Conservation (phyloP, 1,284 basidiomycete genomes). For the Ganoderma sp. region DNA sequence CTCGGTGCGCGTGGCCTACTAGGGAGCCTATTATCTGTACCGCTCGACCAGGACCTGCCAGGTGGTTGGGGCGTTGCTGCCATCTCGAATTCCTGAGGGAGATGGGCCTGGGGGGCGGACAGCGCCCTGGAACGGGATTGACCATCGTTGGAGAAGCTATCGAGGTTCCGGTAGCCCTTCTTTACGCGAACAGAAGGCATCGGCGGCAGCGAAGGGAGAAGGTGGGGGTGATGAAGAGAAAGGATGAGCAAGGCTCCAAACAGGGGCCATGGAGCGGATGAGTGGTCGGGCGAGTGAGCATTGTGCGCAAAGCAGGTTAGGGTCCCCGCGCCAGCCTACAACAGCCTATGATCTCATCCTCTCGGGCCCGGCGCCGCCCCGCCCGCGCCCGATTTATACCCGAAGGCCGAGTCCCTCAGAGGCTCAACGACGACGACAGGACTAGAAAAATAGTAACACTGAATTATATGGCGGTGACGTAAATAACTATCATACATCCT, state of each 20-base stretch:
- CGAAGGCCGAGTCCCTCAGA: background rate
- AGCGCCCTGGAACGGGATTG: conserved; percentile 25
- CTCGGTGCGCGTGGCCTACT: conserved; percentile 30
- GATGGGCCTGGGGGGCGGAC: conserved; percentile 6
- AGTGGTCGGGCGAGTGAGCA: background rate
- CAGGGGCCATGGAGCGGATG: conserved; percentile 4
- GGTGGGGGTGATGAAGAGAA: conserved; percentile 11
- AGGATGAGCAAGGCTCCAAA: conserved; percentile 3
- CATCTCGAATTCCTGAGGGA: conserved; percentile 5
- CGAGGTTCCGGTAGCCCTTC: conserved; percentile 51
- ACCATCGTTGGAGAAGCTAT: conserved; percentile 35
- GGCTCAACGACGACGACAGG: background rate
- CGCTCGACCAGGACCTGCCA: conserved; percentile 14
- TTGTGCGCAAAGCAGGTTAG: background rate
- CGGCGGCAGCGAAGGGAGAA: conserved; percentile 15
- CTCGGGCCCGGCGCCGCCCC: background rate
- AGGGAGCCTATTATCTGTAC: conserved; percentile 9
- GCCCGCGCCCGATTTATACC: background rate
- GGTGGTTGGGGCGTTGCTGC: background rate
- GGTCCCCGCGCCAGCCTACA: no score
- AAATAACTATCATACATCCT: conserved; percentile 15
- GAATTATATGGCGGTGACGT: conserved; percentile 11
- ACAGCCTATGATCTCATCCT: conserved; percentile 5
- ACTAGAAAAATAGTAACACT: conserved; percentile 17
- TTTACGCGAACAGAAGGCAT: conserved; percentile 67